Percentiles rank a stretch among this genome's conserved stretches.
Evolutionary conservation across 2,329 filamentous ascomycete species (phyloP).

Genomic region (Trichothecium sympodiale): DNA sequence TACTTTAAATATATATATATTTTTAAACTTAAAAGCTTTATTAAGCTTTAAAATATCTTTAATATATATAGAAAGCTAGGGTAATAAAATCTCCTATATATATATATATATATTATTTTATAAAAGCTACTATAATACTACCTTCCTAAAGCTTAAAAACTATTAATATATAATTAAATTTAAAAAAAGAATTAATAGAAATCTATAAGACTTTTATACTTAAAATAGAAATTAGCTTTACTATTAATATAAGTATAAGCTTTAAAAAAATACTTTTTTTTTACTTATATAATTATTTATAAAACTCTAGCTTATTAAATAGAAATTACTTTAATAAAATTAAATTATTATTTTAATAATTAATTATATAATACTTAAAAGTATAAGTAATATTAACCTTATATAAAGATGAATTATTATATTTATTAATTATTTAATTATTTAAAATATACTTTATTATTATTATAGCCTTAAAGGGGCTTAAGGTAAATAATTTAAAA

Average conservation of each 20-base stretch:
- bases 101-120: background rate
- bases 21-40: background rate
- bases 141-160: background rate
- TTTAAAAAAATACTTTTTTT: background rate
- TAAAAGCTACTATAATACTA: background rate
- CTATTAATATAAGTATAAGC: background rate
- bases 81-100: background rate
- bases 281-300: background rate
- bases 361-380: background rate
- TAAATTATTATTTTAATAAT: background rate
- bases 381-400: background rate
- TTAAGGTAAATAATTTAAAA: background rate
- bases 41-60: background rate
- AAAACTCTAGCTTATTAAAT: background rate
- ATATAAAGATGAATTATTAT: background rate
- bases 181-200: background rate
- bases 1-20: too few relatives aligned
- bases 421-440: constrained; percentile 1
- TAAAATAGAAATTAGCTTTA: background rate
- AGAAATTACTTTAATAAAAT: constrained; percentile 1
- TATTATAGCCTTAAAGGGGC: background rate
- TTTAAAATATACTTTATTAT: background rate
- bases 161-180: background rate
- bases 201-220: background rate
- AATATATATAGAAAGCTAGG: background rate